Base-by-base conservation (phyloP, 495 filamentous ascomycete species). In the Neurospora discreta region DNA sequence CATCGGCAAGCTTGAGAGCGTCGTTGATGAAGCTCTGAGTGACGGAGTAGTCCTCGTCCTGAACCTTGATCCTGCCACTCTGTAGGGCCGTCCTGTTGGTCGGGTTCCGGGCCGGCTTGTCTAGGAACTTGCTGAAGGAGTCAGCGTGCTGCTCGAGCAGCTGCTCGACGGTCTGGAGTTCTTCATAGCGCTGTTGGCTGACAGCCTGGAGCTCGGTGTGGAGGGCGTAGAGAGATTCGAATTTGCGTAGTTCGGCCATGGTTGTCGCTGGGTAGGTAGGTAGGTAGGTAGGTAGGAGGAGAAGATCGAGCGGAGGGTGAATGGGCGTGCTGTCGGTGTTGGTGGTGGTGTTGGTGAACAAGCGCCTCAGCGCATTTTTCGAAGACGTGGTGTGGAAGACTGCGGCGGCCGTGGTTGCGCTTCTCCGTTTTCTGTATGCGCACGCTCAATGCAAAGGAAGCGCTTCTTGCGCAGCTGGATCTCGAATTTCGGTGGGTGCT, bases 21-120 rank as follows among this genome's bases (percentile, higher is more conserved):
- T 89, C 86, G 79, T 96, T 89, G 79, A 93, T 87, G 79, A 98
- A 98, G 75, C 95, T 89, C 46, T 90, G 84, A 78, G 97, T 98
- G 78, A 98, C 82, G n/a, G 86, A 75, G 78, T 93, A 98, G 75
- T 94, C 89, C 10, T 86, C 85, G 71, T 90, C 90, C 74, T 87
- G 85, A 71, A 95, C 77, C 20, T 82, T 87, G 71, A 98, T 83
- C 75, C 90, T 91, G 30, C 92, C 80, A 11, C 87, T 87, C 26
- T 86, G 68, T n/a, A 85, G 77, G 38, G 81, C 78, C 73, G 81
- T 76, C 71, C 86, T 82, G 81, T 92, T 92, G 69, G 83, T 78
- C 73, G 92, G 88, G 80, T 87, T 92, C 73, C 91, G 91, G 38
- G 85, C 75, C 39, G 89, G 87, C 77, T 93, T 93, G 79, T 92